Base-by-base conservation (phyloP, 1,284 basidiomycete genomes). In the Singerocomus inundabilis region DNA sequence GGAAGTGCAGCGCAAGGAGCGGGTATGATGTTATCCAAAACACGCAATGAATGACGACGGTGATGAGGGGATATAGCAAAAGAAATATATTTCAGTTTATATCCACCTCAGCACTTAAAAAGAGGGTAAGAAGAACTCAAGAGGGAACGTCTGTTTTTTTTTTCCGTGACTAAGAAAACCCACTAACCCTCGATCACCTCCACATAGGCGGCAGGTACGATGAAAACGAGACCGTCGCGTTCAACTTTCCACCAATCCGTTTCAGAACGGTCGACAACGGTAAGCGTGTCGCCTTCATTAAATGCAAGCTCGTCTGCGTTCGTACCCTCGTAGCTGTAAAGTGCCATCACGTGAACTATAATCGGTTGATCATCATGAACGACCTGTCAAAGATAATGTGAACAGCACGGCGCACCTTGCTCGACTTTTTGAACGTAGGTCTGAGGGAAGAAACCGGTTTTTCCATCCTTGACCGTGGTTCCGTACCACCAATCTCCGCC, bases 401-500 rank as follows among this genome's bases (percentile, higher is more conserved):
- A 18, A 5, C 5, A 30, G 15, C 28, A 16, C 24, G 32, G 71
- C 88, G 60, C 68, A 93, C 93, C 72, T 52, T 80, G 68, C 43
- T 79, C 75, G 26, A 91, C 68, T 60, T 82, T 79, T 59, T 90
- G 80, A 9, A 95, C 88, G 63, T 98, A 99, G 1, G 86, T 85
- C 64, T 86, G 86, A 1, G 97, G 97, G 81, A 98, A 92, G 73
- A 94, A 85, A 2, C 96, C 96, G 40, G 82, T 79, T 62, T 80
- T 82, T 15, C 86, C 83, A 35, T 78, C 81, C 38, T 75, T 80
- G 16, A 86, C 71, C 10, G 83, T 66, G n/a, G 77, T 87, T 34
- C 93, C 96, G 67, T 91, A 93, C 90, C 93, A 95, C 96, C 97
- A 99, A 62, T 95, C 92, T 18, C 83, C 79, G 33, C 80, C 84